Evolutionary conservation across 257 asterid species (phyloP).

Genomic region (Eucommia ulmoides): DNA sequence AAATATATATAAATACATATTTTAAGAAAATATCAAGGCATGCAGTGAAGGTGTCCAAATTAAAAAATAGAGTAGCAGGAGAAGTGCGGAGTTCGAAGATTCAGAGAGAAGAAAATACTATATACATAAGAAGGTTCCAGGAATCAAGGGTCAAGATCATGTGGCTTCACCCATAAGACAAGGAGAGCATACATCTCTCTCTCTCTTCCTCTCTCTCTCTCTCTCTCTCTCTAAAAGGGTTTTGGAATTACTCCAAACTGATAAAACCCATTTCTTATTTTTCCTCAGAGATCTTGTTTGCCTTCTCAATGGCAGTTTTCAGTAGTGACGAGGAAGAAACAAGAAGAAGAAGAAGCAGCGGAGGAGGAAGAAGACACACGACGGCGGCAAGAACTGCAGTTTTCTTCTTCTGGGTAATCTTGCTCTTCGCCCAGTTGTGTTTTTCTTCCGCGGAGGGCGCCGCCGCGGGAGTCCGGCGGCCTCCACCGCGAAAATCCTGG

Average conservation of each 20-base stretch:
- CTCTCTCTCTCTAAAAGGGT: slow-evolving; percentile 13
- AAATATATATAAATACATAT: no score
- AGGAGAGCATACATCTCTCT: slow-evolving; percentile 22
- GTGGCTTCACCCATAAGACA: slow-evolving; percentile 31
- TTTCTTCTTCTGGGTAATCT: slow-evolving; percentile 21
- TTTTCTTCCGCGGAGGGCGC: slow-evolving; percentile 8
- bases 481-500: slow-evolving; percentile 31
- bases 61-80: no score
- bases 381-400: slow-evolving; percentile 13
- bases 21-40: no score
- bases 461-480: slow-evolving; percentile 12
- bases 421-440: slow-evolving; percentile 22
- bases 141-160: slow-evolving; percentile 58
- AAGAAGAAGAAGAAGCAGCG: no score
- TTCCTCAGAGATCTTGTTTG: not conserved
- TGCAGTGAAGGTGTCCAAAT: no score
- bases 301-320: not conserved
- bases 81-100: not conserved
- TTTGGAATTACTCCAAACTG: not conserved
- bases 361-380: slow-evolving; percentile 7
- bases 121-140: slow-evolving; percentile 40
- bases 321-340: slow-evolving; percentile 5
- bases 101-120: not conserved
- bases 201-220: no score
- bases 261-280: not conserved